Evolutionary conservation across 495 filamentous ascomycete species (phyloP).

Genomic region (Podospora didyma): DNA sequence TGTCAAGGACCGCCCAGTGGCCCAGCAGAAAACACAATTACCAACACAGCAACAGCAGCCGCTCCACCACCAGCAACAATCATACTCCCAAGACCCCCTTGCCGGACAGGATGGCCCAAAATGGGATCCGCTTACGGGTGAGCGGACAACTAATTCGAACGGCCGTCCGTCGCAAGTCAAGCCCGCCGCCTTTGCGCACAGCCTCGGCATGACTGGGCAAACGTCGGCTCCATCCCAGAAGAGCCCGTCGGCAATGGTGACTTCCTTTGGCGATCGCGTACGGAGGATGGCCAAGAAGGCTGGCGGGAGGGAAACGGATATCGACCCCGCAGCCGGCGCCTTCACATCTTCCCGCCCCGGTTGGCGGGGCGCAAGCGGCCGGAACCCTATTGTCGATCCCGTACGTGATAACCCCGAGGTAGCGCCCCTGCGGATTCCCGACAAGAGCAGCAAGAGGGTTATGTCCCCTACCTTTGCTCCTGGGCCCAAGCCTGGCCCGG

Average conservation of each 20-base stretch:
- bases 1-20: slow-evolving; percentile 24
- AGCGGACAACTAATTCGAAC: slow-evolving; percentile 39
- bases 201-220: slow-evolving; percentile 27
- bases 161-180: slow-evolving; percentile 45
- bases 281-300: slow-evolving; percentile 39
- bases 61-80: slow-evolving; percentile 13
- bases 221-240: slow-evolving; percentile 21
- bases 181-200: slow-evolving; percentile 40
- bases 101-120: slow-evolving; percentile 26
- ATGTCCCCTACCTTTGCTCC: slow-evolving; percentile 16
- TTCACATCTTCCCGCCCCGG: slow-evolving; percentile 38
- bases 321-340: slow-evolving; percentile 30
- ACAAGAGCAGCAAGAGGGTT: slow-evolving; percentile 38
- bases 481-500: slow-evolving; percentile 9
- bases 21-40: slow-evolving; percentile 20
- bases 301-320: slow-evolving; percentile 17
- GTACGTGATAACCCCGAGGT: slow-evolving; percentile 41
- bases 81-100: slow-evolving; percentile 1
- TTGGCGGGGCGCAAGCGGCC: slow-evolving; percentile 52
- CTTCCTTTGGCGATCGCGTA: slow-evolving; percentile 43
- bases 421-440: slow-evolving; percentile 41
- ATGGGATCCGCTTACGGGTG: slow-evolving; percentile 50
- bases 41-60: slow-evolving; percentile 12
- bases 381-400: slow-evolving; percentile 43
- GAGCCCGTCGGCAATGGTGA: slow-evolving; percentile 5